phyloP scores from a whole-genome alignment of 495 filamentous ascomycete species.

The Aspergillus leporis region DNA sequence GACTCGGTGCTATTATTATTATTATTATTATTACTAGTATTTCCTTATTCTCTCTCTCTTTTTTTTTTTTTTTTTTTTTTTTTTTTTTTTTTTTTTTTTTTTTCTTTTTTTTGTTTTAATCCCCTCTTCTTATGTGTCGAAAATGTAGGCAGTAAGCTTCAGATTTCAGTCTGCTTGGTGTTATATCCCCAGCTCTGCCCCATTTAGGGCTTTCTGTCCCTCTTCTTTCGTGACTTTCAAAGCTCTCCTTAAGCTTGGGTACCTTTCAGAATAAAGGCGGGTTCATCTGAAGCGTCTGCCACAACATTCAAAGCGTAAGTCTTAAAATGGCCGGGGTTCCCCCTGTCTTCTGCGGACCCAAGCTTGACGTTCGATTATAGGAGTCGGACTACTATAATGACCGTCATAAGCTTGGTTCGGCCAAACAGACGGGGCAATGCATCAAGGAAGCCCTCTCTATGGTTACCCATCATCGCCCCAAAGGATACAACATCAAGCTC shows the following conservation, averaged over 20 bases:
- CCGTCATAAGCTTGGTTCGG: slow-evolving; percentile 38
- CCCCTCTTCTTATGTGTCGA: slow-evolving; percentile 5
- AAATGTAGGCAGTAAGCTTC: slow-evolving; percentile 7
- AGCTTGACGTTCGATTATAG: neutral
- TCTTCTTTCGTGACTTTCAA: slow-evolving; percentile 13
- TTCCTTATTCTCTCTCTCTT: slow-evolving; percentile 11
- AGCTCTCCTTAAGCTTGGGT: neutral
- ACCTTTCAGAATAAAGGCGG: neutral
- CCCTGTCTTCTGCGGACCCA: neutral
- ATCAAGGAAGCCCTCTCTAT: slow-evolving; percentile 38
- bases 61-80: slow-evolving; percentile 13
- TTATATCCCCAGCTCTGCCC: slow-evolving; percentile 2
- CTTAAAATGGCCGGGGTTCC: neutral
- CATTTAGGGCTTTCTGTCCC: slow-evolving; percentile 5
- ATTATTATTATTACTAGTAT: slow-evolving; percentile 10
- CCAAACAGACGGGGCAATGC: slow-evolving; percentile 35
- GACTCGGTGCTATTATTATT: neutral
- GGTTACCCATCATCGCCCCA: slow-evolving; percentile 51
- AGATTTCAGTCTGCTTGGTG: slow-evolving; percentile 7
- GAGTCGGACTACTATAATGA: slow-evolving; percentile 28
- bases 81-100: slow-evolving; percentile 7
- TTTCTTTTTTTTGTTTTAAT: slow-evolving; percentile 11
- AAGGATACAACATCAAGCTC: slow-evolving; percentile 36
- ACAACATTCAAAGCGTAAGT: neutral
- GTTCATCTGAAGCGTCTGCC: neutral